A percentile compares a stretch with the other conserved stretches of the same genome.
phyloP scores from a whole-genome alignment of 768 basidiomycete species.

The Austroboletus eburneus region DNA sequence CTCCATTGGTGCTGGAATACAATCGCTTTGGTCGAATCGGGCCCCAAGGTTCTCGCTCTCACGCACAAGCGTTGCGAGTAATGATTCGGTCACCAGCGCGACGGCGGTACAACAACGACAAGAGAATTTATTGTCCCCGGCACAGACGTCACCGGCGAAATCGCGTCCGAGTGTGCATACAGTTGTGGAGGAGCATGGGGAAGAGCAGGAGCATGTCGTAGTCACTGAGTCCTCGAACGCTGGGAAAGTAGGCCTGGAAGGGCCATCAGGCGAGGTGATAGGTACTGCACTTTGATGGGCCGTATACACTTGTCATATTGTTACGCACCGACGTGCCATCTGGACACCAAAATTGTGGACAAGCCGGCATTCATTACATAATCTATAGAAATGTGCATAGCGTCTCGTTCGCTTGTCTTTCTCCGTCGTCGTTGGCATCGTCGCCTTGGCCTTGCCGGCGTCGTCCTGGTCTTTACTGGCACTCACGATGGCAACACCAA shows the following conservation, averaged over 20 bases:
- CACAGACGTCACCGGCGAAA: constrained; percentile 12
- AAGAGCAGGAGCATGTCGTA: constrained; percentile 12
- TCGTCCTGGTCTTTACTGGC: constrained; percentile 3
- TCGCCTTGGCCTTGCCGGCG: constrained; percentile 6
- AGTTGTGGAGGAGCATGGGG: constrained; percentile 23
- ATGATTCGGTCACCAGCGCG: constrained; percentile 18
- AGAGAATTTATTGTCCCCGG: not conserved
- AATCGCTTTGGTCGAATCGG: constrained; percentile 44
- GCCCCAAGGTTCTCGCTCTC: constrained; percentile 37
- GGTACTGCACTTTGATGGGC: constrained; percentile 30
- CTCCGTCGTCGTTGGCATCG: constrained; percentile 12
- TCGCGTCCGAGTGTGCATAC: constrained; percentile 20
- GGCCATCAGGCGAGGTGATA: constrained; percentile 14
- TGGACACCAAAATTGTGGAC: not conserved
- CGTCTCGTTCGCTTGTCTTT: constrained; percentile 16
- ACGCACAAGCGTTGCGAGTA: constrained; percentile 26
- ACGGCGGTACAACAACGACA: constrained; percentile 7
- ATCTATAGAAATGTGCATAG: constrained; percentile 8
- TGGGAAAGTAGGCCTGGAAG: constrained; percentile 12
- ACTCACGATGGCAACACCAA: constrained; percentile 46
- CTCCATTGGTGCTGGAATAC: constrained; percentile 43
- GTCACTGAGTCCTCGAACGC: constrained; percentile 1
- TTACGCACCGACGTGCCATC: not conserved
- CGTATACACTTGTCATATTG: not conserved
- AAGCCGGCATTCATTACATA: constrained; percentile 17